A percentile compares a stretch with the other conserved stretches of the same genome.
Conservation (phyloP, 2,329 filamentous ascomycete genomes). For the Dryadomyces quercivorus region DNA sequence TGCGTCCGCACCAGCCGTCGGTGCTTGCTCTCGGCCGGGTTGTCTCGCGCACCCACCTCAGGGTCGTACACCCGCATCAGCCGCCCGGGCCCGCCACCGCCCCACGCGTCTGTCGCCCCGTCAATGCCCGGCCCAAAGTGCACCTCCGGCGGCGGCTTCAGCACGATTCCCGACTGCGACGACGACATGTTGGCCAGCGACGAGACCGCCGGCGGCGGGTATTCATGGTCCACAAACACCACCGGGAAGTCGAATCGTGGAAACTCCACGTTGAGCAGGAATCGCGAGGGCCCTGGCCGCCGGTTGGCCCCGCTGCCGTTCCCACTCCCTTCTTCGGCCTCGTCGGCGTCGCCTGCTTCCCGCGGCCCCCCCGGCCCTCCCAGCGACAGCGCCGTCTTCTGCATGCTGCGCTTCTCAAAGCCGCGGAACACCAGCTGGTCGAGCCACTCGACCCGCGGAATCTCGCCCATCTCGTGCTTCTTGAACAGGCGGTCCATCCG, state of each 20-base stretch:
- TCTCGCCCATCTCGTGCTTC: constrained; percentile 96
- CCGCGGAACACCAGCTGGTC: constrained; percentile 88
- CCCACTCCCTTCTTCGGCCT: constrained; percentile 12
- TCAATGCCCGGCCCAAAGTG: constrained; percentile 77
- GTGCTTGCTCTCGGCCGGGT: constrained; percentile 92
- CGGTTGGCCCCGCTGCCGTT: constrained; percentile 22
- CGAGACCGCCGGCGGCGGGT: constrained; percentile 72
- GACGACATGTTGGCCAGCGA: constrained; percentile 52
- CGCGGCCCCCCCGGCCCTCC: constrained; percentile 12
- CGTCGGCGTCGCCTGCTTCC: constrained; percentile 19
- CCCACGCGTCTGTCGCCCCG: background rate
- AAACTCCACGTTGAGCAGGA: constrained; percentile 80
- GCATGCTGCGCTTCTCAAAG: constrained; percentile 63
- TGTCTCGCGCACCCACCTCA: constrained; percentile 78
- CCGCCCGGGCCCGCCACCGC: constrained; percentile 32
- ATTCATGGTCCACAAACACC: constrained; percentile 90
- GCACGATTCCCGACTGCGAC: constrained; percentile 54
- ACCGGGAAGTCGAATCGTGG: constrained; percentile 92
- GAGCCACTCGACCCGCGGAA: constrained; percentile 85
- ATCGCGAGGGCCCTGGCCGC: constrained; percentile 40
- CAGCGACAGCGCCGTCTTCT: constrained; percentile 47
- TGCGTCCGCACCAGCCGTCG: constrained; percentile 82
- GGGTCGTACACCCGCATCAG: constrained; percentile 86
- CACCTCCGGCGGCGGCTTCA: constrained; percentile 77
- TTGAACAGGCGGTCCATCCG: constrained; percentile 84